A percentile compares a stretch with the other conserved stretches of the same genome.
These are phyloP conservation scores for Hypseocharis bilobata DNA, from an alignment of 441 rosid species.

Conservation along the genomic window DNA sequence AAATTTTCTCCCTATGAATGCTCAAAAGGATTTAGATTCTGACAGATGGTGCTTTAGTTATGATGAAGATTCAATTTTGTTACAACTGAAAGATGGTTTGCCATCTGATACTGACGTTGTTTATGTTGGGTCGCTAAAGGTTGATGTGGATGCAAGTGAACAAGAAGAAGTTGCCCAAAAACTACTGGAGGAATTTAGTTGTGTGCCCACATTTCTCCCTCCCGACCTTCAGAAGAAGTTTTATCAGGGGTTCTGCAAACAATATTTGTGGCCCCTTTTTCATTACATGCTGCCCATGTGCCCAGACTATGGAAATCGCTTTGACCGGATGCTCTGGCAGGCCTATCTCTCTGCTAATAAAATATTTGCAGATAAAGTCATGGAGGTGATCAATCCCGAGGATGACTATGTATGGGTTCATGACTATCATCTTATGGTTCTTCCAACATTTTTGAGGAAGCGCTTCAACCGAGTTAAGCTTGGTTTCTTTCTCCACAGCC, in stretches of 20 bases:
- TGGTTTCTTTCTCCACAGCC: slow-evolving; percentile 73
- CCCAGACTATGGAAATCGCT: slow-evolving; percentile 51
- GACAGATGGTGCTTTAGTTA: slow-evolving; percentile 52
- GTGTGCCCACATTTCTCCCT: slow-evolving; percentile 65
- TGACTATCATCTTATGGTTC: slow-evolving; percentile 74
- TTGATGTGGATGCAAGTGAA: slow-evolving; percentile 42
- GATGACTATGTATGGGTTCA: slow-evolving; percentile 73
- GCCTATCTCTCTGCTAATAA: slow-evolving; percentile 66
- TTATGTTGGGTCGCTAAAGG: slow-evolving; percentile 60
- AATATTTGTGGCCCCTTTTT: slow-evolving; percentile 69
- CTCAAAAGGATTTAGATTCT: slow-evolving; percentile 39
- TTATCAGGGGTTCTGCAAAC: slow-evolving; percentile 67
- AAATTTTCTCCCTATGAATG: slow-evolving; percentile 55
- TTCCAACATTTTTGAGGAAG: slow-evolving; percentile 66
- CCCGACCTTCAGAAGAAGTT: slow-evolving; percentile 45
- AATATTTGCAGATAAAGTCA: slow-evolving; percentile 59
- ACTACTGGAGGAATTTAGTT: slow-evolving; percentile 50
- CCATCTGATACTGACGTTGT: slow-evolving; percentile 40
- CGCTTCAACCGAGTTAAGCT: slow-evolving; percentile 54
- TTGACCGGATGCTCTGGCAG: slow-evolving; percentile 52
- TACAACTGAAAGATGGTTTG: slow-evolving; percentile 63
- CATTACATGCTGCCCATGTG: slow-evolving; percentile 76
- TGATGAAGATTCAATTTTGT: slow-evolving; percentile 53
- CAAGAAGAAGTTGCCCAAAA: slow-evolving; percentile 63
- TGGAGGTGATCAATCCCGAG: slow-evolving; percentile 64